Base-by-base conservation (phyloP, 2,329 filamentous ascomycete species). In the Colletotrichum graminicola region DNA sequence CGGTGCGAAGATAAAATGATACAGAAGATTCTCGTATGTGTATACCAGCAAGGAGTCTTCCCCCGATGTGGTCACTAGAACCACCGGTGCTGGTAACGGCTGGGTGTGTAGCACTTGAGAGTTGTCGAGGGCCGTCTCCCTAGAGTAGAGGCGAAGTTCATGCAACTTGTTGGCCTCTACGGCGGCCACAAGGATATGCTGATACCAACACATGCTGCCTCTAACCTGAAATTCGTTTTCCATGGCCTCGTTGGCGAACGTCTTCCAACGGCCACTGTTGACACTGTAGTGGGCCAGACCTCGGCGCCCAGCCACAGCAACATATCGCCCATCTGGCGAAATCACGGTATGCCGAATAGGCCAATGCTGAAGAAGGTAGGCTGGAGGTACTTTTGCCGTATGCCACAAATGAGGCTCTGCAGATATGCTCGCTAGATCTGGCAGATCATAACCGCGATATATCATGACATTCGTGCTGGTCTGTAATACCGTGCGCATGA, bases 181-280 rank as follows among this genome's bases (percentile, higher is more conserved):
- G 5, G 95, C 94, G 49, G 94, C 95, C 67, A 98, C 93, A 23
- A 99, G 86, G 41, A 98, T 93, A 81, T 99, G 95, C 75, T 97
- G 94, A 79, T 97, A 95, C 96, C 96, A 99, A 79, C 95, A 98
- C 95, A 99, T 97, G 8, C 96, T 96, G 60, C 96, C 96, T 73
- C 95, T 88, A 18, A 99, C 94, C 32, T 94, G 90, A 78, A 99
- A 99, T 73, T 95, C 94, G 76, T 95, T 94, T 80, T 98, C 96
- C 77, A 92, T 88, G 39, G 88, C 89, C 34, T 91, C 88, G 76
- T 95, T 94, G 60, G 92, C 88, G 79, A 99, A 99, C 0, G 93
- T 97, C 79, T 97, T 98, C 96, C 96, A 99, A 70, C 96, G 89
- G 36, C 95, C 94, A 78, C 95, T 98, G 75, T 93, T 93, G 73